Conservation (phyloP, 345 rosid species). For the Salix caprea region DNA sequence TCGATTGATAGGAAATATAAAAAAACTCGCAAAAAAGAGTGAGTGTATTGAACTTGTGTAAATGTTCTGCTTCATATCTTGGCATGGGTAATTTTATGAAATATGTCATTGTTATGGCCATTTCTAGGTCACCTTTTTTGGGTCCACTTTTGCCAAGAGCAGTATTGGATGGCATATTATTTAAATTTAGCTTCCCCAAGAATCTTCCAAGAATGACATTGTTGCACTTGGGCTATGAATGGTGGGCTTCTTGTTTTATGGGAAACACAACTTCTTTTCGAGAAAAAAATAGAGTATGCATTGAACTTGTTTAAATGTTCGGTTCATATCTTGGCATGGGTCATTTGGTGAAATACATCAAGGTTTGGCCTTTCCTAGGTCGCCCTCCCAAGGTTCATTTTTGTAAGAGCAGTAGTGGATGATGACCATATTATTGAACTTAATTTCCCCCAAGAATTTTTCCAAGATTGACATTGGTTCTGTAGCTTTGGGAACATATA, state of each 20-base stretch:
- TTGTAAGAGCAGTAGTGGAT: background rate
- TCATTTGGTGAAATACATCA: background rate
- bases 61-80: background rate
- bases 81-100: background rate
- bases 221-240: background rate
- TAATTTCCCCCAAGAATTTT: background rate
- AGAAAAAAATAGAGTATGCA: background rate
- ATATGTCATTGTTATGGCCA: background rate
- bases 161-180: background rate
- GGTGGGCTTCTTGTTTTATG: background rate
- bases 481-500: background rate
- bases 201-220: background rate
- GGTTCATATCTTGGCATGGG: background rate
- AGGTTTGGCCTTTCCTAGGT: background rate
- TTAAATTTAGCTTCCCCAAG: background rate
- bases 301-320: background rate
- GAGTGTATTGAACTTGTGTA: background rate
- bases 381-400: background rate
- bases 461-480: background rate
- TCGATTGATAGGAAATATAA: background rate
- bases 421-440: background rate
- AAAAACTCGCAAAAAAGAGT: background rate
- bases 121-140: background rate
- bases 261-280: background rate
- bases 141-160: background rate